Percentiles rank a stretch among this genome's conserved stretches.
Evolutionary conservation across 192 early-diverging fungal species (phyloP).

Genomic region (Diversispora eburnea): DNA sequence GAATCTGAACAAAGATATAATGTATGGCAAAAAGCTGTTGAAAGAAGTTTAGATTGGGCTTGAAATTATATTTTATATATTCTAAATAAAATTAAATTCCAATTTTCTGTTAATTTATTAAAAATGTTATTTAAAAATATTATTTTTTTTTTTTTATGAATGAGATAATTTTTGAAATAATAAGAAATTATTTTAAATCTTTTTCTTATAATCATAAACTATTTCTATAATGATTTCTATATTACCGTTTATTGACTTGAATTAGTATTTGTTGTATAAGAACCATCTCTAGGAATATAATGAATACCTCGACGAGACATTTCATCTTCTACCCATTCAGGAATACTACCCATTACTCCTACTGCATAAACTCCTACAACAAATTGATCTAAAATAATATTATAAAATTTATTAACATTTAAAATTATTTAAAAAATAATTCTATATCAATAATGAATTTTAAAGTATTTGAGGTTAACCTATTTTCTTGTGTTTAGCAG

Average conservation of each 20-base stretch:
- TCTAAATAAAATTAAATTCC: too few species aligned
- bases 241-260: too few species aligned
- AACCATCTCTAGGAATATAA: slow-evolving; percentile 4
- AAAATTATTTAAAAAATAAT: neutral
- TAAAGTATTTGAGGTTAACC: neutral
- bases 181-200: too few species aligned
- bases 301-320: neutral
- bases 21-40: slow-evolving; percentile 75
- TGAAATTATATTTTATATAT: neutral
- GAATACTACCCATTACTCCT: neutral
- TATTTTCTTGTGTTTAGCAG: neutral
- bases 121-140: too few species aligned
- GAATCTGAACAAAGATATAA: slow-evolving; percentile 59
- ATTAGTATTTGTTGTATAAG: too few species aligned
- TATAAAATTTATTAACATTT: neutral
- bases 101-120: too few species aligned
- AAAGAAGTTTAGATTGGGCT: slow-evolving; percentile 63
- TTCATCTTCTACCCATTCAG: neutral
- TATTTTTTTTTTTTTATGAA: too few species aligned
- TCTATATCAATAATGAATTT: neutral
- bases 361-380: neutral
- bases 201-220: too few species aligned
- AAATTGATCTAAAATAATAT: neutral
- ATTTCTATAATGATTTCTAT: too few species aligned
- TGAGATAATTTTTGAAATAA: too few species aligned